Conservation (phyloP, 305 asterid species). For the Fraxinus platypoda region DNA sequence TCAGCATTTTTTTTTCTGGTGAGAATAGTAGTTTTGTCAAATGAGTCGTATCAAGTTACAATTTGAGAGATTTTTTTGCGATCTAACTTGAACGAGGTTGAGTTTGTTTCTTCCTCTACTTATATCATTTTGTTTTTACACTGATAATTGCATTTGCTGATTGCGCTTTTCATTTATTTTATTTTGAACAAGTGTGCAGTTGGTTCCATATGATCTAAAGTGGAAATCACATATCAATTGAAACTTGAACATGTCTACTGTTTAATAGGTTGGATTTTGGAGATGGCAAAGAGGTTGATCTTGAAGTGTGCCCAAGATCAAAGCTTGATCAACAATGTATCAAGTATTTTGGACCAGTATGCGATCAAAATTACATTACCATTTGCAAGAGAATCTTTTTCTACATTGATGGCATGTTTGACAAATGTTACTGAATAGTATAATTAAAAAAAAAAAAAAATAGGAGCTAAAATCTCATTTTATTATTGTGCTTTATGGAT, state of each 20-base stretch:
- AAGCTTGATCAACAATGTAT: constrained; percentile 72
- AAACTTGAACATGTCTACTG: neutral
- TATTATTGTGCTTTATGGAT: too few species aligned
- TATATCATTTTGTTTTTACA: too few species aligned
- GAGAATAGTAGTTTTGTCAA: constrained; percentile 18
- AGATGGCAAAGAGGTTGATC: constrained; percentile 76
- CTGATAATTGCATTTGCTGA: too few species aligned
- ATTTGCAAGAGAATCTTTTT: too few species aligned
- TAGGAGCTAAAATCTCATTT: neutral
- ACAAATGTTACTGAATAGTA: too few species aligned
- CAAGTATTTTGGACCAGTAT: constrained; percentile 84
- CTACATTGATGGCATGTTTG: too few species aligned
- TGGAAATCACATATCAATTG: too few species aligned
- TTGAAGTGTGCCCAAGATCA: constrained; percentile 60
- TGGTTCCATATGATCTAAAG: too few species aligned
- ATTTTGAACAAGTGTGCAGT: too few species aligned
- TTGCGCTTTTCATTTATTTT: too few species aligned
- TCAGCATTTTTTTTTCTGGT: constrained; percentile 95
- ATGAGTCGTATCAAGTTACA: neutral
- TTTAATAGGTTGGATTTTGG: constrained; percentile 83
- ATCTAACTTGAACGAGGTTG: constrained; percentile 2
- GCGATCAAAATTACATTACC: constrained; percentile 24
- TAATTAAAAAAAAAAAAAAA: too few species aligned
- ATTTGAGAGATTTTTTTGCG: neutral
- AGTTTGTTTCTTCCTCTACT: neutral